These are phyloP conservation scores for Xylariaceae sp. DNA, from an alignment of 2,329 filamentous ascomycete genomes.

Conservation along the genomic window DNA sequence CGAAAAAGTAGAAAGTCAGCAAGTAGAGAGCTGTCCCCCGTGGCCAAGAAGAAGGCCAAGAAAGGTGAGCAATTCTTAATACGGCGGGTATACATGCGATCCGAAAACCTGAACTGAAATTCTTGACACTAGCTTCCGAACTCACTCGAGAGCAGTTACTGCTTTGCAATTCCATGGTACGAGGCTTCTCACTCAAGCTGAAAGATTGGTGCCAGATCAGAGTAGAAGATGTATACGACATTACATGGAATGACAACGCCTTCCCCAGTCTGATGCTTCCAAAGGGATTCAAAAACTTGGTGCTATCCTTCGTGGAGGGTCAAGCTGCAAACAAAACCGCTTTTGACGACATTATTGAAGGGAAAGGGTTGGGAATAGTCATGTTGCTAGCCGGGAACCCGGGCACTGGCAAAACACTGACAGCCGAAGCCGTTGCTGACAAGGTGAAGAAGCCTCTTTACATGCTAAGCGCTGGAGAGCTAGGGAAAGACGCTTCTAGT, in stretches of 20 bases:
- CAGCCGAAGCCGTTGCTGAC: conserved; percentile 39
- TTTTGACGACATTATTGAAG: conserved; percentile 35
- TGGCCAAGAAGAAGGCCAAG: neutral
- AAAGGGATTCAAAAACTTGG: conserved; percentile 23
- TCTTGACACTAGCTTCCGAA: conserved; percentile 10
- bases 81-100: too few relatives aligned
- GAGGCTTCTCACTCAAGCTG: conserved; percentile 34
- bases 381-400: conserved; percentile 36
- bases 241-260: conserved; percentile 33
- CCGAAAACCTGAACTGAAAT: conserved; percentile 1
- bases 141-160: conserved; percentile 36
- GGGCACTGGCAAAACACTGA: conserved; percentile 38
- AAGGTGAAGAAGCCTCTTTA: conserved; percentile 36
- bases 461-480: conserved; percentile 36
- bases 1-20: too few relatives aligned
- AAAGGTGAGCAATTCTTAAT: too few relatives aligned
- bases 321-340: conserved; percentile 25
- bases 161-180: conserved; percentile 33
- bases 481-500: conserved; percentile 32
- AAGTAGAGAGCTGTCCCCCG: conserved; percentile 1
- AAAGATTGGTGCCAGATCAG: conserved; percentile 32
- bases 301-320: conserved; percentile 35
- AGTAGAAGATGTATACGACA: conserved; percentile 26
- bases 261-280: conserved; percentile 26
- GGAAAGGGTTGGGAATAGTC: conserved; percentile 35